Base-by-base conservation (phyloP, 192 early-diverging fungal species). In the Phlyctochytrium arcticum region DNA sequence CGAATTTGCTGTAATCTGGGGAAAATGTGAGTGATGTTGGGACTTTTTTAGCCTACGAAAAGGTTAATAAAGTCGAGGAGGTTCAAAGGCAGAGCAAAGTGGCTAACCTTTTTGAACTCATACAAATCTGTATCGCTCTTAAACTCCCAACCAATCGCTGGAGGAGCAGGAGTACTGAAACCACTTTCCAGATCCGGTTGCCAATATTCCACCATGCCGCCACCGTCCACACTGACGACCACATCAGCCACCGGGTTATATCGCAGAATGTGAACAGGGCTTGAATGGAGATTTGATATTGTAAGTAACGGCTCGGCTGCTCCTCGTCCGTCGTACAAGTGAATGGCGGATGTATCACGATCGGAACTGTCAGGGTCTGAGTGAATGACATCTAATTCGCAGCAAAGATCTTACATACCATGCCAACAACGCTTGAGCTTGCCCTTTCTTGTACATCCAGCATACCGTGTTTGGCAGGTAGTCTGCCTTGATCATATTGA, bases 121-220 rank as follows among this genome's bases (percentile, higher is more conserved):
- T 94, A 99, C 39, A 99, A 73, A 79, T 98, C 93, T 0, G 96
- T 99, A 37, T 99, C 90, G 15, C 87, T 84, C 78, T 99, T 99
- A 68, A 88, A 87, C 50, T 82, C 79, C 73, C 94, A 99, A 3
- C 68, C 77, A 0, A 57, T 35, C 12, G 31, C 33, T 29, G 82
- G 79, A 29, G 36, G 19, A 6, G 27, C 31, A 26, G 62, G 62
- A 12, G 39, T 7, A 6, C 6, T 42, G 32, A 31, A 54, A 1
- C 54, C 68, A 8, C 36, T 48, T 23, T 74, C 72, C 57, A 80
- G 76, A 68, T 92, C 87, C 0, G 92, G 85, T 7, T 69, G 56
- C 95, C 95, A 99, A 65, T 96, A 99, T 76, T 99, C 97, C 9
- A 95, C 65, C 86, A 92, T 95, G 10, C 97, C 97, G 9, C 85